Evolutionary conservation across 2,329 filamentous ascomycete species (phyloP).

Genomic region (Coleophoma cylindrospora): DNA sequence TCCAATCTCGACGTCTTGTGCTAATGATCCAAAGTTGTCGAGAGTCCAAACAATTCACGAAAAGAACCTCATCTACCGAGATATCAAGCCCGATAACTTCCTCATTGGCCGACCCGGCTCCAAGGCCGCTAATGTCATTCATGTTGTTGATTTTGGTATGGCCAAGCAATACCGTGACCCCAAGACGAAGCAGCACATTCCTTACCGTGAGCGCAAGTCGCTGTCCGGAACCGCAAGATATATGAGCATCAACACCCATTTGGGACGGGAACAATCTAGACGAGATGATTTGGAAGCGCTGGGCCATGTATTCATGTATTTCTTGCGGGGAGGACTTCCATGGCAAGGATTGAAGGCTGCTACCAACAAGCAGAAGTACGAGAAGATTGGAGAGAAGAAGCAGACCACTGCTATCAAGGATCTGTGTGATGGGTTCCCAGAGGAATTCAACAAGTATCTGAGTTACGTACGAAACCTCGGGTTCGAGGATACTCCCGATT

Average conservation of each 20-base stretch:
- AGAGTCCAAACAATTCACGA: constrained; percentile 93
- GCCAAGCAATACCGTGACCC: constrained; percentile 98
- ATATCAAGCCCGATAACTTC: constrained; percentile 99
- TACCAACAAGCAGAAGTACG: constrained; percentile 94
- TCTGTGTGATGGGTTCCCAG: constrained; percentile 90
- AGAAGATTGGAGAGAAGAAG: constrained; percentile 99
- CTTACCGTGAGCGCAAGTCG: constrained; percentile 94
- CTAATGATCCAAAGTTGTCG: constrained; percentile 55
- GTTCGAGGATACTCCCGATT: constrained; percentile 97
- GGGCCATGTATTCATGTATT: constrained; percentile 72
- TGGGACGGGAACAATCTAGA: constrained; percentile 92
- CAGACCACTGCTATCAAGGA: constrained; percentile 97
- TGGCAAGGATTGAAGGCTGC: constrained; percentile 72
- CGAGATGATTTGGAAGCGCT: constrained; percentile 92
- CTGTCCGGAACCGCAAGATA: constrained; percentile 95
- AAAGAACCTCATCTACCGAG: constrained; percentile 97
- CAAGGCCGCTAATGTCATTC: constrained; percentile 95
- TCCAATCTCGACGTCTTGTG: not conserved
- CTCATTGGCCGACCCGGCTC: constrained; percentile 88
- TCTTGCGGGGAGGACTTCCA: constrained; percentile 63
- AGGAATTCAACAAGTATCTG: constrained; percentile 96
- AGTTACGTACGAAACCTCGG: constrained; percentile 96
- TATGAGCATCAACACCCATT: constrained; percentile 99
- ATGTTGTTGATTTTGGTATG: constrained; percentile 99
- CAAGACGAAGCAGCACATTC: constrained; percentile 98